These are phyloP conservation scores for Paecilomyces formosus DNA, from an alignment of 2,329 filamentous ascomycete genomes.

Conservation along the genomic window DNA sequence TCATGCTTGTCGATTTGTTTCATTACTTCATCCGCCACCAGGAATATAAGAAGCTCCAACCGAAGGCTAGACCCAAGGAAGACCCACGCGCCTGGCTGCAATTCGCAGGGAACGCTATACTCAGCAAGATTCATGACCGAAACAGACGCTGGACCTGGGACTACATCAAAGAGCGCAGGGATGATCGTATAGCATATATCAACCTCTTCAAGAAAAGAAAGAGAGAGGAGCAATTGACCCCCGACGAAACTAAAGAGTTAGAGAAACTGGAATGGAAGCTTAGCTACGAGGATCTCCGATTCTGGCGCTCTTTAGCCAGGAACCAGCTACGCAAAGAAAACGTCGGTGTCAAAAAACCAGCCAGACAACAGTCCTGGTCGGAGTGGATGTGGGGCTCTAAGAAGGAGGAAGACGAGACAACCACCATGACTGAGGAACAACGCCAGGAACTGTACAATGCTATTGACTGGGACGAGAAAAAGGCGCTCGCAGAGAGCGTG, in stretches of 20 bases:
- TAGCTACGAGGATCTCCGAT: slow-evolving; percentile 88
- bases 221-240: slow-evolving; percentile 58
- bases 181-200: slow-evolving; percentile 84
- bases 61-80: slow-evolving; percentile 76
- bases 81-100: slow-evolving; percentile 86
- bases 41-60: slow-evolving; percentile 89
- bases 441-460: slow-evolving; percentile 93
- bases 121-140: slow-evolving; percentile 89
- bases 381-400: slow-evolving; percentile 88
- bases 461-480: slow-evolving; percentile 98
- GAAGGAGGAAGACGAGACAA: slow-evolving; percentile 65
- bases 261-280: slow-evolving; percentile 77
- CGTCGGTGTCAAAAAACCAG: slow-evolving; percentile 68
- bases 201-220: slow-evolving; percentile 93
- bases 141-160: slow-evolving; percentile 95
- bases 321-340: slow-evolving; percentile 96
- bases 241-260: slow-evolving; percentile 65
- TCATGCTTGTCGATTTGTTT: slow-evolving; percentile 98
- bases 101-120: slow-evolving; percentile 82
- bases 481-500: slow-evolving; percentile 76
- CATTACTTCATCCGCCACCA: slow-evolving; percentile 98
- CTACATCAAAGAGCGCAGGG: slow-evolving; percentile 85
- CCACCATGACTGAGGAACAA: slow-evolving; percentile 88
- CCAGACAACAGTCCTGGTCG: slow-evolving; percentile 75
- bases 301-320: slow-evolving; percentile 90